These are phyloP conservation scores for Ploettnerulaceae sp. DNA, from an alignment of 2,329 filamentous ascomycete genomes.

Conservation along the genomic window DNA sequence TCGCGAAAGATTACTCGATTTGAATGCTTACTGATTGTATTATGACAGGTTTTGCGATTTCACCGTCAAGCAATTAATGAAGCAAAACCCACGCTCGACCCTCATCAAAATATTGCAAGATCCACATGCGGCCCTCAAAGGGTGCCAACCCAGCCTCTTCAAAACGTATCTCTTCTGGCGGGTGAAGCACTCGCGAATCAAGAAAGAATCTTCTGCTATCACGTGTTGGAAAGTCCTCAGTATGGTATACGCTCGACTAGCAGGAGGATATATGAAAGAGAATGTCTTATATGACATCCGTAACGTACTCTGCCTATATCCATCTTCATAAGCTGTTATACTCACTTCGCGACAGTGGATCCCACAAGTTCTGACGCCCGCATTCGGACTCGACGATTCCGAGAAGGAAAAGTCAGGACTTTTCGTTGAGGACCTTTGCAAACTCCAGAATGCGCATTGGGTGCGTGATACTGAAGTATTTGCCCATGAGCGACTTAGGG, in stretches of 20 bases:
- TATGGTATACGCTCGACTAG: slow-evolving; percentile 7
- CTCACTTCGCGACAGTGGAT: slow-evolving; percentile 23
- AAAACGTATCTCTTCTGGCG: slow-evolving; percentile 24
- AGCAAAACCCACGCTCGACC: slow-evolving; percentile 13
- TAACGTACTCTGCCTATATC: slow-evolving; percentile 15
- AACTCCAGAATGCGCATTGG: background rate
- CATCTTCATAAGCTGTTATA: slow-evolving; percentile 3
- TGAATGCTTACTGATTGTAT: slow-evolving; percentile 12
- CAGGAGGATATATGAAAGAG: slow-evolving; percentile 18
- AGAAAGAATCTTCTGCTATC: slow-evolving; percentile 20
- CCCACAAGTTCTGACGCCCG: background rate
- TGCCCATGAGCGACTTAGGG: background rate
- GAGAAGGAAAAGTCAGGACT: background rate
- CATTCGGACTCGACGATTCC: slow-evolving; percentile 2
- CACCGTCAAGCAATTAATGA: slow-evolving; percentile 8
- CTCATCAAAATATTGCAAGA: too few relatives aligned
- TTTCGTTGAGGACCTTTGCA: background rate
- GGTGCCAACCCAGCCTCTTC: slow-evolving; percentile 17
- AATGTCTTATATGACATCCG: slow-evolving; percentile 22
- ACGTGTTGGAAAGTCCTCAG: slow-evolving; percentile 22
- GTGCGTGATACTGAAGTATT: background rate
- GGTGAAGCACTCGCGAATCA: slow-evolving; percentile 23
- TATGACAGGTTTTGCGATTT: slow-evolving; percentile 20
- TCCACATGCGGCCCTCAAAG: slow-evolving; percentile 10
- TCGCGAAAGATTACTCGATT: slow-evolving; percentile 4